Conservation (phyloP, 2,329 filamentous ascomycete species). For the Cercospora sp. region DNA sequence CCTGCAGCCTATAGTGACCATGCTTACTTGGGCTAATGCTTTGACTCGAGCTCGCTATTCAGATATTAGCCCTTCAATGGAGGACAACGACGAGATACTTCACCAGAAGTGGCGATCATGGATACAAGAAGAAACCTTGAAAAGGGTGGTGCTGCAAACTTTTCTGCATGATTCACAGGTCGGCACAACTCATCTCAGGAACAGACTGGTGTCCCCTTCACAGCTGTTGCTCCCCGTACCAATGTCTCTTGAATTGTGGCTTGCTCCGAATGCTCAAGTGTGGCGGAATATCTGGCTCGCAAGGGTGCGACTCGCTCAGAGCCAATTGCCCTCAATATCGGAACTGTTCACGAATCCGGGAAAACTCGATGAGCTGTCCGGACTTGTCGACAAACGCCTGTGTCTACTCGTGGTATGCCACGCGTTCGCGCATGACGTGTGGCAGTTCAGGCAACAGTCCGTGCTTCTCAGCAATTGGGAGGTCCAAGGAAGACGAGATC, state of each 20-base stretch:
- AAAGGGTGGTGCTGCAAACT: conserved; percentile 64
- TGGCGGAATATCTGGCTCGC: conserved; percentile 63
- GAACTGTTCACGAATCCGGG: conserved; percentile 42
- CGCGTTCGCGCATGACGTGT: conserved; percentile 53
- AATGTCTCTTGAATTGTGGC: conserved; percentile 62
- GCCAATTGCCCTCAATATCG: conserved; percentile 50
- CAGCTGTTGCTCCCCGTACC: conserved; percentile 67
- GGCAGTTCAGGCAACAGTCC: conserved; percentile 59
- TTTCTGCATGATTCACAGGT: conserved; percentile 66
- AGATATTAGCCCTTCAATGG: conserved; percentile 48
- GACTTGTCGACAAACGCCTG: conserved; percentile 54
- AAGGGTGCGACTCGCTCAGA: conserved; percentile 32
- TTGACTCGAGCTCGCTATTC: conserved; percentile 30
- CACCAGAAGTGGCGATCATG: conserved; percentile 65
- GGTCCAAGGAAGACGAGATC: conserved; percentile 27
- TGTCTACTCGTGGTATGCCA: conserved; percentile 64
- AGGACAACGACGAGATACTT: conserved; percentile 58
- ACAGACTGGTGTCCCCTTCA: conserved; percentile 64
- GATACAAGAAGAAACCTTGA: conserved; percentile 64
- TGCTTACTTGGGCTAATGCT: conserved; percentile 41
- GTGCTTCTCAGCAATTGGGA: conserved; percentile 34
- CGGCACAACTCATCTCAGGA: conserved; percentile 65
- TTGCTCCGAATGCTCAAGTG: conserved; percentile 59
- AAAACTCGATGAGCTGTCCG: conserved; percentile 41
- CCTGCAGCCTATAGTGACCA: conserved; percentile 53